Base-by-base conservation (phyloP, 345 rosid genomes). In the Eucalyptus pauciflora region DNA sequence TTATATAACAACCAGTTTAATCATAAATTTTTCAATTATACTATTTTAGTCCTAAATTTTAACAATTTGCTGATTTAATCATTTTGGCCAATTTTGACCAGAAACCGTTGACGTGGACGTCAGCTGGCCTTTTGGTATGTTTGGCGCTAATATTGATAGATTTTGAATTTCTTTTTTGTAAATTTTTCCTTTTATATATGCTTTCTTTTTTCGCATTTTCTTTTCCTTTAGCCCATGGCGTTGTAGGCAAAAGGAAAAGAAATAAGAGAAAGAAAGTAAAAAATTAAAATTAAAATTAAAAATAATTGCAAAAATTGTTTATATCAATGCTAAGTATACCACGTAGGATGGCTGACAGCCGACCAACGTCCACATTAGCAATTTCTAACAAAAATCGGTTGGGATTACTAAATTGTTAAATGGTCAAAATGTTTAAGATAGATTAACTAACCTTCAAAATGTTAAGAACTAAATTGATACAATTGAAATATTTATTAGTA, bases 361-460 rank as follows among this genome's bases (percentile, higher is more conserved):
- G 1, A 0, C 5, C 4, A 56, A 22, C 1, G 0, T 56, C 1
- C 1, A 56, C 1, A 0, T 56, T 25, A 56, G 1, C 3, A 56
- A 56, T 10, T 56, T 56, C 0, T 24, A 56, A 25, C 0, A 1
- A 56, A 56, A 56, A 56, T 56, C 10, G 1, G 0, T 56, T 2
- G 5, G 13, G 10, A 22, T 56, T 24, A 10, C 13, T 56, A 56
- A 56, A 56, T 56, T 56, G 6, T 24, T 56, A 24, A 56, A 56
- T 56, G 3, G 7, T 56, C 29, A 56, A 56, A 24, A 24, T 56
- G 3, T 24, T 56, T 56, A 56, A 25, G 2, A 56, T 25, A 56
- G 2, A 56, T 56, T 22, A 25, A 56, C 29, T 22, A 22, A 22
- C 3, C 13, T 24, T 56, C 7, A 56, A 56, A 56, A 56, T 24